Conservation (phyloP, 1,284 basidiomycete genomes). For the Ganoderma resinaceum region DNA sequence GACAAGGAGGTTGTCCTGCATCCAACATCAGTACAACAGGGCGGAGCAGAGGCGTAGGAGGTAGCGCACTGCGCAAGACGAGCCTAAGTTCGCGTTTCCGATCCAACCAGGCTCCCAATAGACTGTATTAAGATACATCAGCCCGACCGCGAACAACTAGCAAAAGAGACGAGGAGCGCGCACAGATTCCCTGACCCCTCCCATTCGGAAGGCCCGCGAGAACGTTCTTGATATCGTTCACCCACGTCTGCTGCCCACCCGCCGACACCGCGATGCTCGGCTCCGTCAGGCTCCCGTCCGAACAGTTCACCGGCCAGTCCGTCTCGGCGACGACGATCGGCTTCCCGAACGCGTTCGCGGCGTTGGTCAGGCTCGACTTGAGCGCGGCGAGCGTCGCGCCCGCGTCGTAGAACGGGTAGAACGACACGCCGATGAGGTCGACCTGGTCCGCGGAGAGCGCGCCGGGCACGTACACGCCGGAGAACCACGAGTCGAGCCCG, state of each 20-base stretch:
- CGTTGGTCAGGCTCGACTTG: constrained; percentile 55
- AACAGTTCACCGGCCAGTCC: constrained; percentile 65
- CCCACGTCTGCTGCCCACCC: constrained; percentile 63
- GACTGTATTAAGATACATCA: constrained; percentile 38
- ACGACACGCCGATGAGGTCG: constrained; percentile 68
- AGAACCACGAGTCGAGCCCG: constrained; percentile 56
- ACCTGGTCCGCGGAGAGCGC: constrained; percentile 57
- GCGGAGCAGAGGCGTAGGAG: not conserved
- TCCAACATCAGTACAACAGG: not conserved
- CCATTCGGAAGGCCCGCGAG: constrained; percentile 54
- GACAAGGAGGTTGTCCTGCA: constrained; percentile 45
- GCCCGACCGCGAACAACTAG: not conserved
- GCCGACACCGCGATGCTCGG: constrained; percentile 55
- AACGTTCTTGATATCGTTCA: constrained; percentile 55
- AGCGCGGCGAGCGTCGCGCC: constrained; percentile 60
- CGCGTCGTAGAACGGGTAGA: constrained; percentile 70
- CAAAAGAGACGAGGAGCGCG: constrained; percentile 14
- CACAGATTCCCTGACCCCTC: constrained; percentile 49
- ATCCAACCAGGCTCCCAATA: constrained; percentile 76
- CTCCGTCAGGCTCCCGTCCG: constrained; percentile 55
- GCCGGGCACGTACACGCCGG: constrained; percentile 59
- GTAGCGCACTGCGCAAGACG: constrained; percentile 56
- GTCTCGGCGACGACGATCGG: constrained; percentile 69
- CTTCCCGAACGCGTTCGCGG: constrained; percentile 58
- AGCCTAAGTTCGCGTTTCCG: constrained; percentile 63